A percentile compares a stretch with the other conserved stretches of the same genome.
These are phyloP conservation scores for Hypoxylon fragiforme DNA, from an alignment of 495 filamentous ascomycete species.

Conservation along the genomic window DNA sequence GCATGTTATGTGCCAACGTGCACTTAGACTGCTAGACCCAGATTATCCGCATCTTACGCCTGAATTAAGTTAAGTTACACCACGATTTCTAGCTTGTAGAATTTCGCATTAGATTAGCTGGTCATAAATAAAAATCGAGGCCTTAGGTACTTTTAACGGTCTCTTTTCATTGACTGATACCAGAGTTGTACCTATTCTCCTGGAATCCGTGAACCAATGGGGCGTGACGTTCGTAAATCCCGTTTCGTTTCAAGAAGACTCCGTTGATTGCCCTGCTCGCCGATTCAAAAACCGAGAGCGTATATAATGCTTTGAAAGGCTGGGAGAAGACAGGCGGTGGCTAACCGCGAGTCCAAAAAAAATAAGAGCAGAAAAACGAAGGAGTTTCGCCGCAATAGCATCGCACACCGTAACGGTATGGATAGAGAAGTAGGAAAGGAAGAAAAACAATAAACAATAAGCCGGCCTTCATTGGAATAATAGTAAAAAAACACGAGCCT, in stretches of 20 bases:
- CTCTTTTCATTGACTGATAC: conserved; percentile 39
- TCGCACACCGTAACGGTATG: conserved; percentile 11
- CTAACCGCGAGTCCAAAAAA: conserved; percentile 7
- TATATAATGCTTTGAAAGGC: conserved; percentile 20
- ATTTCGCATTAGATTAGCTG: no score
- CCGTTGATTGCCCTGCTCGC: conserved; percentile 18
- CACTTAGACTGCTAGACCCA: no score
- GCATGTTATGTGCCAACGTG: no score
- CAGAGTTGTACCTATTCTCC: conserved; percentile 26
- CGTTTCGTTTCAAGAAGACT: conserved; percentile 25
- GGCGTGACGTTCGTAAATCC: conserved; percentile 41
- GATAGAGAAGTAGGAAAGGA: conserved; percentile 25
- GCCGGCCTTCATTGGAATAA: conserved; percentile 32
- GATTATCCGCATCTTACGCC: no score
- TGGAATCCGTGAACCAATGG: conserved; percentile 37
- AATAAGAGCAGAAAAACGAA: conserved; percentile 21
- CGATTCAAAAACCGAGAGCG: conserved; percentile 4
- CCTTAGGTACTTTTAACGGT: conserved; percentile 32
- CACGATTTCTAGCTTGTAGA: no score
- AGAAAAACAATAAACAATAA: conserved; percentile 35
- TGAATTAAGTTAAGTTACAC: no score
- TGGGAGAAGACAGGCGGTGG: conserved; percentile 3
- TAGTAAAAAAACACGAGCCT: conserved; percentile 38
- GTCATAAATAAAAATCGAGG: no score
- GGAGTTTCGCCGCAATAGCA: conserved; percentile 6